These are phyloP conservation scores for Thuidium tamariscinum DNA, from an alignment of 225 moss, liverwort and hornwort species.

Conservation along the genomic window DNA sequence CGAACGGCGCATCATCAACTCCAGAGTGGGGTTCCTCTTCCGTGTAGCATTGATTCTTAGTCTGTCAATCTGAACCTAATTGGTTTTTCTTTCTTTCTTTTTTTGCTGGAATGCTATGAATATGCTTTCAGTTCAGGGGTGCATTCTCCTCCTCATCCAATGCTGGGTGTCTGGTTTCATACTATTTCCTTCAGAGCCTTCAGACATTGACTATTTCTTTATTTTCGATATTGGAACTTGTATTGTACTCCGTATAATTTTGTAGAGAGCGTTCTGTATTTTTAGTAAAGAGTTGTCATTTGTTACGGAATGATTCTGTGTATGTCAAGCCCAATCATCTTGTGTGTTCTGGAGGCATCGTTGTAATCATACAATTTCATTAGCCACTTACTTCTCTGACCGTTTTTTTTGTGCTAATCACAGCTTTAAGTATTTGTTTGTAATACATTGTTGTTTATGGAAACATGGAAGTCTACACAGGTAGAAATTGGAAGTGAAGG, in stretches of 20 bases:
- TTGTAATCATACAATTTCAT: not conserved
- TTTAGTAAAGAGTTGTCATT: not conserved
- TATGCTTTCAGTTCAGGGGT: not conserved
- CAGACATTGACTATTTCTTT: not conserved
- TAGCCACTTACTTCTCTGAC: not conserved
- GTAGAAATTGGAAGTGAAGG: not conserved
- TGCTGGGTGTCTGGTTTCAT: not conserved
- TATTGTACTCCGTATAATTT: not conserved
- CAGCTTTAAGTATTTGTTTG: not conserved
- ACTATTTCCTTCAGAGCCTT: not conserved
- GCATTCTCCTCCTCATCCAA: not conserved
- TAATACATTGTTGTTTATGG: not conserved
- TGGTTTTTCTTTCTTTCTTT: not conserved
- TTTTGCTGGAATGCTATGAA: not conserved
- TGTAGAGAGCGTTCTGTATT: not conserved
- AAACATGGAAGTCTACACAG: not conserved
- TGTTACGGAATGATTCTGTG: not conserved
- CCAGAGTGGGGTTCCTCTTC: not conserved
- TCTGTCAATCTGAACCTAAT: not conserved
- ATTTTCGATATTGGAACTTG: not conserved
- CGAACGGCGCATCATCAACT: constrained; percentile 5
- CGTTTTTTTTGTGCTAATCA: no score
- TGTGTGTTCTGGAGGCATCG: not conserved
- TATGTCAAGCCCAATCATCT: not conserved
- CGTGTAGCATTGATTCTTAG: not conserved